Conservation (phyloP, 768 basidiomycete species). For the Hericium erinaceus region DNA sequence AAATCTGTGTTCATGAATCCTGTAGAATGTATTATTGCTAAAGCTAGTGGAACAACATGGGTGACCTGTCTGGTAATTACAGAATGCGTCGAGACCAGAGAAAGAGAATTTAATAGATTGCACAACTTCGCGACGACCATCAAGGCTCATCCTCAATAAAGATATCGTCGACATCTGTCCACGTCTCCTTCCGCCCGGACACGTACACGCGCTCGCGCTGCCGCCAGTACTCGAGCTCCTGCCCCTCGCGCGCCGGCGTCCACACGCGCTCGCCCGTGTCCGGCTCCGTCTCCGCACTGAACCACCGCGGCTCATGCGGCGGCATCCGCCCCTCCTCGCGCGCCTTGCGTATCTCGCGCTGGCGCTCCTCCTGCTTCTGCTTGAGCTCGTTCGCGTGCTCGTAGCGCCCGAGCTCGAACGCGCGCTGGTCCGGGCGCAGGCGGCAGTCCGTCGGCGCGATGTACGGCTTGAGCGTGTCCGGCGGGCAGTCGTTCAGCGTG, state of each 20-base stretch:
- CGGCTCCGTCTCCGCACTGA: constrained; percentile 67
- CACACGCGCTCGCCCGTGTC: constrained; percentile 90
- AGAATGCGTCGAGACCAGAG: not conserved
- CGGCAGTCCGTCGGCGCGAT: constrained; percentile 89
- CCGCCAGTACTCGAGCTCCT: constrained; percentile 72
- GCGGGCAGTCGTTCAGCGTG: constrained; percentile 82
- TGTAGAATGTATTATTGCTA: not conserved
- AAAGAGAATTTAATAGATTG: not conserved
- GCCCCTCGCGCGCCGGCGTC: constrained; percentile 49
- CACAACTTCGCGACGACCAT: constrained; percentile 39
- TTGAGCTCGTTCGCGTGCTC: constrained; percentile 79
- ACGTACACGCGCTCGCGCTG: constrained; percentile 62
- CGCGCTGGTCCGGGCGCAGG: constrained; percentile 85
- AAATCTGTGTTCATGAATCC: not conserved
- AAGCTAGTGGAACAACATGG: not conserved
- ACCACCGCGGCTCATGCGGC: constrained; percentile 84
- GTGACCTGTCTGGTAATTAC: not conserved
- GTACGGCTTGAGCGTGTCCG: constrained; percentile 56
- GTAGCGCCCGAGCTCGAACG: constrained; percentile 85
- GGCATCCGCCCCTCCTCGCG: constrained; percentile 66
- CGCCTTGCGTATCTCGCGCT: constrained; percentile 57
- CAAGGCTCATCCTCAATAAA: constrained; percentile 57
- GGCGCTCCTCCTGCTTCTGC: constrained; percentile 72
- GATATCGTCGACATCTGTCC: constrained; percentile 71
- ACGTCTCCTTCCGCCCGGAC: constrained; percentile 29